Base-by-base conservation (phyloP, 2,329 filamentous ascomycete genomes). In the Penicillium sp. region DNA sequence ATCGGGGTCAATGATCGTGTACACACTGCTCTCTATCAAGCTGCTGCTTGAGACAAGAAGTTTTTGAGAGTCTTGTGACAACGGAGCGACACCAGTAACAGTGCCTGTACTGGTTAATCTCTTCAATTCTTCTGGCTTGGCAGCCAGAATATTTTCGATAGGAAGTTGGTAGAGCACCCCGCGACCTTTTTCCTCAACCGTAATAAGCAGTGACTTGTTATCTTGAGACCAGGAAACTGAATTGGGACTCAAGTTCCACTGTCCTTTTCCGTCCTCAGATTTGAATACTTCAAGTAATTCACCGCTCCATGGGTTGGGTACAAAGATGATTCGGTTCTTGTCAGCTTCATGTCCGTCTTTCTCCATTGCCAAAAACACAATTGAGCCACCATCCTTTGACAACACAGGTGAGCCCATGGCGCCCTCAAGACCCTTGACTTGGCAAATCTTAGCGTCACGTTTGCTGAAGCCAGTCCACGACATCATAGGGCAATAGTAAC, bases 261-360 rank as follows among this genome's bases (percentile, higher is more conserved):
- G 61, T 0, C 73, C 72, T 47, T 70, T 63, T 2, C 71, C 71
- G 58, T 77, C 69, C 1, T 63, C 35, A 3, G 68, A 71, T 42
- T 66, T 62, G 59, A 77, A 76, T 1, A 72, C 60, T 42, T 77
- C 74, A 14, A 74, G 65, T 61, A 70, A 68, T 47, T 71, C 66
- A 7, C 70, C 71, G 54, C 67, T 71, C 68, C 71, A 75, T 2
- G 76, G 69, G 52, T 74, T 72, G 1, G 72, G 73, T 20, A 76
- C 70, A 52, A 76, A 70, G 20, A 77, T 55, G 30, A 78, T 76
- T 2, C 72, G 64, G 57, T 77, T 78, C 61, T 77, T 76, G 62
- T 78, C 76, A 14, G 74, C 74, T 60, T 78, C 76, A 53, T 78
- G 77, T 9, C 75, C 75, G 58, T 79, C 76, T 42, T 72, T 64